Percentiles rank a stretch among this genome's conserved stretches.
These are phyloP conservation scores for Xylariomycetidae sp. DNA, from an alignment of 2,329 filamentous ascomycete genomes.

Conservation along the genomic window DNA sequence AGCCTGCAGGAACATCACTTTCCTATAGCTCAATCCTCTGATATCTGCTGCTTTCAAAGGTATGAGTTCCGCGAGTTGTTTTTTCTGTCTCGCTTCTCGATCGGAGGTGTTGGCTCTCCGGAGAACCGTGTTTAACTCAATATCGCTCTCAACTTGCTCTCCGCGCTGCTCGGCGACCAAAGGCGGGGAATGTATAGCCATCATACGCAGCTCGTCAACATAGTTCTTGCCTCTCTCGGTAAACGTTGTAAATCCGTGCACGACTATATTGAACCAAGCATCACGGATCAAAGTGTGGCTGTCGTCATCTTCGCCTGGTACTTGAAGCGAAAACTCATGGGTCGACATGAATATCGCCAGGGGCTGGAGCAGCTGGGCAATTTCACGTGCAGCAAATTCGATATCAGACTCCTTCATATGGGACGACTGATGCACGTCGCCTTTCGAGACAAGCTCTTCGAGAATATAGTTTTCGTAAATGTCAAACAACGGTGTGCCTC, in stretches of 20 bases:
- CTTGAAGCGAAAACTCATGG: constrained; percentile 50
- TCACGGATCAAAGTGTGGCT: constrained; percentile 73
- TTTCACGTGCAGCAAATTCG: constrained; percentile 79
- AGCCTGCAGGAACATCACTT: constrained; percentile 87
- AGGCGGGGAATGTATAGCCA: constrained; percentile 83
- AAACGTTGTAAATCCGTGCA: constrained; percentile 79
- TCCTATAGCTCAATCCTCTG: constrained; percentile 77
- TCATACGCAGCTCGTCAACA: constrained; percentile 69
- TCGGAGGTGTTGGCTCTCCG: constrained; percentile 79
- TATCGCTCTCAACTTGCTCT: constrained; percentile 89
- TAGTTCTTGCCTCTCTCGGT: constrained; percentile 71
- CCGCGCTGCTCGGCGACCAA: constrained; percentile 84
- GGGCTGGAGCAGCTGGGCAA: constrained; percentile 80
- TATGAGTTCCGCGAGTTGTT: constrained; percentile 66
- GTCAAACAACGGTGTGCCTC: constrained; percentile 70
- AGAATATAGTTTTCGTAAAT: constrained; percentile 81
- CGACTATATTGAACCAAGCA: constrained; percentile 96
- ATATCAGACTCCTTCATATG: constrained; percentile 73
- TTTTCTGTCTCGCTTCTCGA: constrained; percentile 76
- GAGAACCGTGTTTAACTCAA: constrained; percentile 91
- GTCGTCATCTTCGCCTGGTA: constrained; percentile 55
- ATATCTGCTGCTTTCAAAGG: constrained; percentile 76
- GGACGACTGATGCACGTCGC: constrained; percentile 73
- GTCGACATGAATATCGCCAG: constrained; percentile 78
- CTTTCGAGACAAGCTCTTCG: constrained; percentile 83